These are phyloP conservation scores for Solanum bukasovii DNA, from an alignment of 257 asterid genomes.

Conservation along the genomic window DNA sequence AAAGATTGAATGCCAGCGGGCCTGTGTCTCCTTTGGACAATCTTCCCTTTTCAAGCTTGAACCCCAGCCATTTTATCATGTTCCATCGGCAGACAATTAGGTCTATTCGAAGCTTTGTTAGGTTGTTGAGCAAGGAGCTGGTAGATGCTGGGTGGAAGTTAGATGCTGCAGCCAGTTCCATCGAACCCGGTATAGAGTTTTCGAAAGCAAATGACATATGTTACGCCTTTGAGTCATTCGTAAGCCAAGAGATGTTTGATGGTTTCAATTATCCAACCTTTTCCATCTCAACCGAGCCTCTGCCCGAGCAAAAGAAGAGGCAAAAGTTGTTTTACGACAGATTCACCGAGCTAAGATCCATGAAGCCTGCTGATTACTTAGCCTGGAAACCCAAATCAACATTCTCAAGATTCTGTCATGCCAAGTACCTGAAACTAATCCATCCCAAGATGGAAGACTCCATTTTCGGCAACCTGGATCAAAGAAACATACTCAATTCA, in stretches of 20 bases:
- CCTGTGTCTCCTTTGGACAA: conserved; percentile 21
- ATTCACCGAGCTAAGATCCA: conserved; percentile 48
- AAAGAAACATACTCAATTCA: conserved; percentile 30
- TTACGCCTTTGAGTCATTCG: conserved; percentile 66
- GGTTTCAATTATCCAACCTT: conserved; percentile 45
- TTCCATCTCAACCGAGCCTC: conserved; percentile 10
- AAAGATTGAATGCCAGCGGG: conserved; percentile 43
- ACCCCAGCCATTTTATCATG: conserved; percentile 41
- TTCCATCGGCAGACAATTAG: conserved; percentile 34
- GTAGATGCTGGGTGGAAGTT: conserved; percentile 69
- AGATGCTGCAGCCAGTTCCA: conserved; percentile 50
- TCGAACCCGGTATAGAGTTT: conserved; percentile 43
- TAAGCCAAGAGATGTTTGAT: conserved; percentile 63
- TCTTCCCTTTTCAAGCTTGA: conserved; percentile 27
- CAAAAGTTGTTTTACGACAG: conserved; percentile 24
- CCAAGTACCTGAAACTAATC: conserved; percentile 38
- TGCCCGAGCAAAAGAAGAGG: conserved; percentile 6
- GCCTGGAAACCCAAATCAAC: conserved; percentile 67
- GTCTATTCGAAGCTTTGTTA: conserved; percentile 52
- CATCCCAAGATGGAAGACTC: conserved; percentile 67
- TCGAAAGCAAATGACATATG: conserved; percentile 39
- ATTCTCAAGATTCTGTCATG: conserved; percentile 48
- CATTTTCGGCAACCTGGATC: conserved; percentile 43
- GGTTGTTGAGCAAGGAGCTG: conserved; percentile 44
- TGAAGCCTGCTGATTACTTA: conserved; percentile 43